Base-by-base conservation (phyloP, 2,329 filamentous ascomycete genomes). In the Aspergillus flavus region DNA sequence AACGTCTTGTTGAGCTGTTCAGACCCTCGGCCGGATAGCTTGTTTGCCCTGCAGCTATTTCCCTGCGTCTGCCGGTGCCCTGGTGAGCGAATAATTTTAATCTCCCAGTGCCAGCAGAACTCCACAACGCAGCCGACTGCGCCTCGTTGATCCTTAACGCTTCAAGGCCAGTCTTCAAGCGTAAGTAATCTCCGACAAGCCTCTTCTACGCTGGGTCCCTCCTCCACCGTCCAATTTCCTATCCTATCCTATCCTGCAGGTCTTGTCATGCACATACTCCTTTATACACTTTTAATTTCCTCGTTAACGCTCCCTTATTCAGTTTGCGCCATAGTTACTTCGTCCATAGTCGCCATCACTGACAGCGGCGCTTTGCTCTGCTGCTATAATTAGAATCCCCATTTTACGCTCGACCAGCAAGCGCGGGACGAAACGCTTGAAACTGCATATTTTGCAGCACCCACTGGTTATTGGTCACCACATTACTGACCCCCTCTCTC, bases 301-400 rank as follows among this genome's bases (percentile, higher is more conserved):
- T 59, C 39, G 21, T 55, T 39, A 55, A 55, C 32, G 32, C 32
- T 26, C 14, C 23, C 32, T 10, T 16, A 23, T 23, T n/a, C 32
- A 55, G 32, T 26, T 55, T 55, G 52, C 52, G 52, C 52, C 52
- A 55, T 12, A 36, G 36, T 12, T 55, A 14, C n/a, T 55, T 55
- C 23, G 58, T 64, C 63, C 59, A 61, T 64, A 60, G 60, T 64
- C 64, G 61, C 48, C 60, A 59, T 72, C 69, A 71, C 68, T 72
- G 67, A 72, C 71, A 69, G 63, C 71, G 63, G 69, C 65, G 57
- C 66, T 65, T 64, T 66, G 59, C 59, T 54, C 53, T 57, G 71
- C 69, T 73, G 72, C 74, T 76, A 76, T 74, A 75, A 73, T 76
- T 76, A 76, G 74, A 69, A 75, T 66, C 65, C 64, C 61, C 63